Evolutionary conservation across 805 yeast genomes (phyloP).

Genomic region (Ogataea nonfermentans): DNA sequence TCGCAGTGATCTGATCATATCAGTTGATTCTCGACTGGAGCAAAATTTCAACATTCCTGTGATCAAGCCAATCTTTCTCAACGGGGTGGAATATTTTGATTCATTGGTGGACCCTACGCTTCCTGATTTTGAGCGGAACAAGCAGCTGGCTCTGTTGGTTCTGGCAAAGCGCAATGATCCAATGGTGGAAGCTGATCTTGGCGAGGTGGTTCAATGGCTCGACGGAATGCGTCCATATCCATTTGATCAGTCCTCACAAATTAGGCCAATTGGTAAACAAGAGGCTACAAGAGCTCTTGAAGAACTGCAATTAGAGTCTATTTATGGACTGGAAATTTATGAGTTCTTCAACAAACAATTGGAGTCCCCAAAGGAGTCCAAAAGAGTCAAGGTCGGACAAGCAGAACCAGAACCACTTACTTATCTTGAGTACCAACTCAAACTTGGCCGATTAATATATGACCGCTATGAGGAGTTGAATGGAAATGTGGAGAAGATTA

Average conservation of each 20-base stretch:
- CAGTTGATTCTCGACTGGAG: slow-evolving; percentile 44
- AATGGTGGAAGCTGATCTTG: slow-evolving; percentile 17
- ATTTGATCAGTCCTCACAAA: slow-evolving; percentile 15
- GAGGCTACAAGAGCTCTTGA: slow-evolving; percentile 22
- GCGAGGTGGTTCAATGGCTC: slow-evolving; percentile 33
- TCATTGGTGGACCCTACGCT: slow-evolving; percentile 14
- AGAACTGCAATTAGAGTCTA: slow-evolving; percentile 13
- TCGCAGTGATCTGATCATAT: slow-evolving; percentile 42
- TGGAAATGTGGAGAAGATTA: slow-evolving; percentile 22
- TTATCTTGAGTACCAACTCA: slow-evolving; percentile 33
- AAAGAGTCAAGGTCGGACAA: slow-evolving; percentile 25
- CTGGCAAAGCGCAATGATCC: slow-evolving; percentile 17
- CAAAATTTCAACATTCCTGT: slow-evolving; percentile 37
- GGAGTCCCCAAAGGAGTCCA: slow-evolving; percentile 14
- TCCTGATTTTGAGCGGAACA: slow-evolving; percentile 13
- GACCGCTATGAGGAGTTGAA: slow-evolving; percentile 33
- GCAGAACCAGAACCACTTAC: slow-evolving; percentile 3
- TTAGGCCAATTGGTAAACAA: slow-evolving; percentile 15
- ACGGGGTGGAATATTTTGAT: slow-evolving; percentile 45
- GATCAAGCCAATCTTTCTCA: slow-evolving; percentile 43
- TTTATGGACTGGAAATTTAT: slow-evolving; percentile 16
- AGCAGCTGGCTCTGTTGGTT: slow-evolving; percentile 21
- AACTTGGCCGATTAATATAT: slow-evolving; percentile 38
- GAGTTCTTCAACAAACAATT: slow-evolving; percentile 18
- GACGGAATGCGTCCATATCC: slow-evolving; percentile 18